Conservation (phyloP, 495 filamentous ascomycete genomes). For the Penicillium diatomitis region DNA sequence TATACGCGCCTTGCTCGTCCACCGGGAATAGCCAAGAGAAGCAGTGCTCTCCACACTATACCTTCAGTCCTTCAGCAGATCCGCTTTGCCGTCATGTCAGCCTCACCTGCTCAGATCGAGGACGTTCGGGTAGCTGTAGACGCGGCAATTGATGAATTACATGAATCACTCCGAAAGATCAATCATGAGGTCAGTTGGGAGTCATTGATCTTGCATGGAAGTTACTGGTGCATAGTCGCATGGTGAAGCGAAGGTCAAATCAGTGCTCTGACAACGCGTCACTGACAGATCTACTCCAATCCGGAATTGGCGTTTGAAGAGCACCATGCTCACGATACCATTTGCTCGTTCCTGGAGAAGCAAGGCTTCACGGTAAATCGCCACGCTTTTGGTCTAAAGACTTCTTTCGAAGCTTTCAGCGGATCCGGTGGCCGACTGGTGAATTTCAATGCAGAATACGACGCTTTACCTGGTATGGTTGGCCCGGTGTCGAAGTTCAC, state of each 20-base stretch:
- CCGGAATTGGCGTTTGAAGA: constrained; percentile 53
- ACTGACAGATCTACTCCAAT: constrained; percentile 47
- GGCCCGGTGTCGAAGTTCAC: not conserved
- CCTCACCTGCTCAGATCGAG: constrained; percentile 9
- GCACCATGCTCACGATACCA: constrained; percentile 45
- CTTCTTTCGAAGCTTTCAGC: constrained; percentile 29
- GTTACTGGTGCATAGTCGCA: not conserved
- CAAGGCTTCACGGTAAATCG: constrained; percentile 50
- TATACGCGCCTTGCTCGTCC: not conserved
- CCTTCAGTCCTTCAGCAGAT: not conserved
- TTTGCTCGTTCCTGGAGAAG: constrained; percentile 45
- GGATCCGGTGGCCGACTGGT: constrained; percentile 33
- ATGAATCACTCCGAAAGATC: constrained; percentile 21
- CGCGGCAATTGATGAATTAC: constrained; percentile 12
- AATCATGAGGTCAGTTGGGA: constrained; percentile 13
- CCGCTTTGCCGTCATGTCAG: constrained; percentile 4
- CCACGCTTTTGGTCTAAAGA: constrained; percentile 35
- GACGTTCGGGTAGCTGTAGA: constrained; percentile 24
- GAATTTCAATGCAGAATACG: constrained; percentile 42
- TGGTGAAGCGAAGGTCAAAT: not conserved
- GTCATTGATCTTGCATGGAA: not conserved
- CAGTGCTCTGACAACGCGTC: not conserved
- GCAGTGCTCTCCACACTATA: not conserved
- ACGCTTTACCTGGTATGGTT: constrained; percentile 40
- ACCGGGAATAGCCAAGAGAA: not conserved